Percentiles rank a stretch among this genome's conserved stretches.
These are phyloP conservation scores for Corylus heterophylla DNA, from an alignment of 306 rosid species.

Conservation along the genomic window DNA sequence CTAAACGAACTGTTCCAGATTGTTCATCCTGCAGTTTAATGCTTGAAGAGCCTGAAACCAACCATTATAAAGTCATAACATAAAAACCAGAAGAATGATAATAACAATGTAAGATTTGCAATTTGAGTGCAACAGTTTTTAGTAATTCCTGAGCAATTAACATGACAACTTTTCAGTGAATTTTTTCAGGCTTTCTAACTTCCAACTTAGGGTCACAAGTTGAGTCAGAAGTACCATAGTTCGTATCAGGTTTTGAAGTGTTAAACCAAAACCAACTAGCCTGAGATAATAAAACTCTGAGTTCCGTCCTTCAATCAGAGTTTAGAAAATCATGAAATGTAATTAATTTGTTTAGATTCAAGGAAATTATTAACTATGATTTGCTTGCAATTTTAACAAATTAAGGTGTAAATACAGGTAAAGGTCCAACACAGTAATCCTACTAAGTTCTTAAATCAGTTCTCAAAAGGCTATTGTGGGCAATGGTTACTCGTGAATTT, in stretches of 20 bases:
- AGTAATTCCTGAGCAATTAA: neutral
- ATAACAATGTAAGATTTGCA: neutral
- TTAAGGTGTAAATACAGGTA: neutral
- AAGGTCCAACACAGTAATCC: neutral
- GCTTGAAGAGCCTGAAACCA: conserved; percentile 83
- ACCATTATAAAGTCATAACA: conserved; percentile 26
- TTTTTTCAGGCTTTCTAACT: neutral
- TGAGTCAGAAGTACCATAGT: neutral
- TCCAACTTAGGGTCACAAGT: neutral
- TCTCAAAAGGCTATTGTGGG: neutral
- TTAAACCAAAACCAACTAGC: neutral
- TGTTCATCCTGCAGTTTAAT: conserved; percentile 81
- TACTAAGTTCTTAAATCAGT: neutral
- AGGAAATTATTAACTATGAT: neutral
- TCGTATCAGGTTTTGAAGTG: neutral
- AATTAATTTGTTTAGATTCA: neutral
- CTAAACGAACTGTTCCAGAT: conserved; percentile 92
- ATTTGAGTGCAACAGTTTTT: neutral
- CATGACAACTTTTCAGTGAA: neutral
- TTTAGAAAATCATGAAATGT: neutral
- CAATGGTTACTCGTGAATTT: neutral
- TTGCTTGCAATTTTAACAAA: neutral
- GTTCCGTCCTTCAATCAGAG: neutral
- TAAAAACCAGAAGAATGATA: neutral
- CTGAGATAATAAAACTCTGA: neutral